phyloP scores from a whole-genome alignment of 2,329 filamentous ascomycete genomes.

The Cryphonectria naterciae region DNA sequence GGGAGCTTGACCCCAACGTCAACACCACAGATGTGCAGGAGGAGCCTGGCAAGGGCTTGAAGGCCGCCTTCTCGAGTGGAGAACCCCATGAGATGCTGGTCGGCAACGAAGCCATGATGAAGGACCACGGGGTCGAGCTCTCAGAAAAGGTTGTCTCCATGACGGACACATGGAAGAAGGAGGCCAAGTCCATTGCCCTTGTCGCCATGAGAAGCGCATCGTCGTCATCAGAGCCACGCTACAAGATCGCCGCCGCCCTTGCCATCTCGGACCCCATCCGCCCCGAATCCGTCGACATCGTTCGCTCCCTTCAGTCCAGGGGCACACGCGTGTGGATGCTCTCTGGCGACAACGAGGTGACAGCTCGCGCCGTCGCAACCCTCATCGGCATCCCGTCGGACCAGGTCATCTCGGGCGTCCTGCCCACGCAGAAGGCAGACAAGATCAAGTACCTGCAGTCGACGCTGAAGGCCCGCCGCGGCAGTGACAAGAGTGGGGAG shows the following conservation, averaged over 20 bases:
- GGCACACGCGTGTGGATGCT: conserved; percentile 87
- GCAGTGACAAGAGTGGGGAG: conserved; percentile 32
- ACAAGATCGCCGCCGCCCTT: conserved; percentile 64
- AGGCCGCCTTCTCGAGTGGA: conserved; percentile 53
- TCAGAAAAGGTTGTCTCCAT: conserved; percentile 39
- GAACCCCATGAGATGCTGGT: conserved; percentile 60
- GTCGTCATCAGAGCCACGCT: neutral
- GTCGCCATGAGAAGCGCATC: conserved; percentile 48
- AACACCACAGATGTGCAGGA: conserved; percentile 60
- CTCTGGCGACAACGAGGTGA: conserved; percentile 87
- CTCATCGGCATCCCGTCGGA: conserved; percentile 72
- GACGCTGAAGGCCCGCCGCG: conserved; percentile 46
- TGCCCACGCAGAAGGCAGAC: conserved; percentile 80
- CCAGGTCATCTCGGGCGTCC: conserved; percentile 84
- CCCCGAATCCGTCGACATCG: conserved; percentile 68
- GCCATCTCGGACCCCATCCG: conserved; percentile 83
- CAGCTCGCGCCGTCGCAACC: conserved; percentile 76
- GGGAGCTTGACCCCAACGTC: conserved; percentile 36
- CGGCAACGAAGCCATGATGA: conserved; percentile 75
- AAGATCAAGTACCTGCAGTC: conserved; percentile 68
- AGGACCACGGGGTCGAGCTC: conserved; percentile 49
- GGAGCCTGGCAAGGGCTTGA: conserved; percentile 72
- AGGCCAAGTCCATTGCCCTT: conserved; percentile 68
- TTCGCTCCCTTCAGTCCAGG: conserved; percentile 65
- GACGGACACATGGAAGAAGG: conserved; percentile 61